phyloP scores from a whole-genome alignment of 768 basidiomycete genomes.

The Boletus vinaceobasis region DNA sequence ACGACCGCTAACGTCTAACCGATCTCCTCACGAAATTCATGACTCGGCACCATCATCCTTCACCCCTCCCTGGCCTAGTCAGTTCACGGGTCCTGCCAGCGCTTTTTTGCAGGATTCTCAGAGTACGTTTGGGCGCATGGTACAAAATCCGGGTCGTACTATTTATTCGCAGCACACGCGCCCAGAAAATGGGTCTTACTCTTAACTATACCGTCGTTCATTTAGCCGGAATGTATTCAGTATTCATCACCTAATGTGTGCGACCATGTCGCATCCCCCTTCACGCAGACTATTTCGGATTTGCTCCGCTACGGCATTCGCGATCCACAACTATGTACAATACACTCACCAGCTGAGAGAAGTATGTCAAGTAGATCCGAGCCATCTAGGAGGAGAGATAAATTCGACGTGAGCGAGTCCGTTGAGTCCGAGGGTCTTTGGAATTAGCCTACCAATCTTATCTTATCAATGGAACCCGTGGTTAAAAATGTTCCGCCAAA shows the following conservation, averaged over 20 bases:
- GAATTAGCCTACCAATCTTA: constrained; percentile 10
- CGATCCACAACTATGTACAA: background rate
- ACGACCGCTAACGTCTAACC: constrained; percentile 12
- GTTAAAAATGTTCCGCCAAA: background rate
- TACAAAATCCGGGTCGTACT: constrained; percentile 56
- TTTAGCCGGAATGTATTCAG: constrained; percentile 18
- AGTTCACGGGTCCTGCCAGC: constrained; percentile 48
- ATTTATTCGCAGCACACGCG: constrained; percentile 55
- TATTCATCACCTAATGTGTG: constrained; percentile 20
- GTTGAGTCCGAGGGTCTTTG: background rate
- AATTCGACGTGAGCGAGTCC: background rate
- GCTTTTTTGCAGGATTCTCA: constrained; percentile 46
- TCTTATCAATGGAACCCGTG: constrained; percentile 11
- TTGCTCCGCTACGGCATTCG: background rate
- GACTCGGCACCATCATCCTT: constrained; percentile 21
- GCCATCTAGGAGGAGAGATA: background rate
- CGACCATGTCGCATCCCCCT: background rate
- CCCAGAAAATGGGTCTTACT: constrained; percentile 32
- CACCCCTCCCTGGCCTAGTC: constrained; percentile 32
- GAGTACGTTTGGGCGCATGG: constrained; percentile 37
- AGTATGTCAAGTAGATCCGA: background rate
- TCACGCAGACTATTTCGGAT: background rate
- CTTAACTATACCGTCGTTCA: constrained; percentile 15
- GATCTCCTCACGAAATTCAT: constrained; percentile 21
- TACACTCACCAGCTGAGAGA: background rate